Percentiles rank a stretch among this genome's conserved stretches.
Conservation (phyloP, 2,329 filamentous ascomycete genomes). For the Alternaria sp. region DNA sequence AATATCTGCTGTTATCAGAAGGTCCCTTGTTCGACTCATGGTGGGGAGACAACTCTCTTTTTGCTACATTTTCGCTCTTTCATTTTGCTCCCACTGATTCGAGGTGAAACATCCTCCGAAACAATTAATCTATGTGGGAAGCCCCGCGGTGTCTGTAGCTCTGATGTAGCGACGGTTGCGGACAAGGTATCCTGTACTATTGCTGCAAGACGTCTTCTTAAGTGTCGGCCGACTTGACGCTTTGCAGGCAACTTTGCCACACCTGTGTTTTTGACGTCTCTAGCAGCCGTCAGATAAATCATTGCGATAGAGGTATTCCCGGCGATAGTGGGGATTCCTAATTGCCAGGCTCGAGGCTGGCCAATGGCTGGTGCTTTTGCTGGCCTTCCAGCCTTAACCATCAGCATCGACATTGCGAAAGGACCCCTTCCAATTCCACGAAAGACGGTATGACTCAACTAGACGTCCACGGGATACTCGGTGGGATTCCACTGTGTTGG, state of each 20-base stretch:
- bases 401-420: not conserved
- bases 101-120: not conserved
- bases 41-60: constrained; percentile 37
- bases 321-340: not conserved
- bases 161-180: not conserved
- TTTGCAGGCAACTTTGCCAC: not conserved
- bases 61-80: not conserved
- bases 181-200: not conserved
- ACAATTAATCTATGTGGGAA: not conserved
- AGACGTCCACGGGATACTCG: not conserved
- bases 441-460: not conserved
- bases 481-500: not conserved
- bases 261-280: not conserved
- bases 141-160: not conserved
- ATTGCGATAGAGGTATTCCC: not conserved
- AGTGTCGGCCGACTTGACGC: not conserved
- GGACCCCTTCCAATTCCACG: not conserved
- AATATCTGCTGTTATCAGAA: constrained; percentile 45
- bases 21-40: constrained; percentile 42
- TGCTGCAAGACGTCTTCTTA: not conserved
- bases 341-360: not conserved
- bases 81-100: not conserved
- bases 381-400: rapidly evolving
- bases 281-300: not conserved
- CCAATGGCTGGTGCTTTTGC: not conserved